Base-by-base conservation (phyloP, 169 alveolate species). In the Plasmodium fragile region DNA sequence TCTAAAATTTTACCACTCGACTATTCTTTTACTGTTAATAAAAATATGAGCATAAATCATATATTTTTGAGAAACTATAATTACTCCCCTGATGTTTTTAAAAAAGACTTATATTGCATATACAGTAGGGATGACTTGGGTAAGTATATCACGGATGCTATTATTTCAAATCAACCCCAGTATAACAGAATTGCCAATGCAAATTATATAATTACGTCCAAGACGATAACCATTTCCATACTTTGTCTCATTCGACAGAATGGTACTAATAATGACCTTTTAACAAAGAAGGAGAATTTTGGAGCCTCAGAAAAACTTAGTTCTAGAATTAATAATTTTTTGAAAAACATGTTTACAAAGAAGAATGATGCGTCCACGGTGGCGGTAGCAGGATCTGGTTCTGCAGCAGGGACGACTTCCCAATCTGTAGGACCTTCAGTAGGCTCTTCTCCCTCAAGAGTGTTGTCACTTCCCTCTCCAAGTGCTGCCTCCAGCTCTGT, bases 291-390 rank as follows among this genome's bases (percentile, higher is more conserved):
- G 53, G 94, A 89, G 59, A 78, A 45, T 18, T 89, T 78, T 30
- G 65, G 94, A 28, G 59, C 75, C 25, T 79, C 90, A 2, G 91
- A 80, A 45, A 89, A 89, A 34, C n/a, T 89, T 28, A 80, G 83
- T 43, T 89, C 94, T 1, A 89, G 82, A 78, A 89, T 89, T 30
- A 89, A 89, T 36, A 89, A 78, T 69, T 78, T 89, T 78, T 59
- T 89, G 71, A 89, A 89, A 89, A 89, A 77, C 43, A 89, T 89
- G 36, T 89, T 89, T 79, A 49, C 82, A 4, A 89, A 80, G 41
- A 59, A 45, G 11, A 79, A 25, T 78, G 94, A 89, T 5, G 2
- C 81, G 0, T n/a, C 81, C 16, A 3, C 43, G 10, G 25, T 70
- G 32, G 28, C 22, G 22, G 25, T 49, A 59, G 13, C 55, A 3